Base-by-base conservation (phyloP, 139 green algal species). In the Volvox reticuliferus region DNA sequence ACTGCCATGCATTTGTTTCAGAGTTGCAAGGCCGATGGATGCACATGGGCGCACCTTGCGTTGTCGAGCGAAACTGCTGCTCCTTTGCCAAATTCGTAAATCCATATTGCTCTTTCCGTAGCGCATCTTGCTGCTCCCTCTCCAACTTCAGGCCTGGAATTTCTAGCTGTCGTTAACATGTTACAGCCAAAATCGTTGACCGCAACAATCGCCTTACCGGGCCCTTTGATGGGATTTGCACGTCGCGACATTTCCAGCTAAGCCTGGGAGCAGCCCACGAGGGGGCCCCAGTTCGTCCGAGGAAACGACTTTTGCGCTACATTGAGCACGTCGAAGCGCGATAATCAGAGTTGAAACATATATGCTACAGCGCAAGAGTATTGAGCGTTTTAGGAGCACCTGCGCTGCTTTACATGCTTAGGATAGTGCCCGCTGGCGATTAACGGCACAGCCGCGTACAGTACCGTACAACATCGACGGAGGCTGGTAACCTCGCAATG, bases 11-110 rank as follows among this genome's bases (percentile, higher is more conserved):
- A 73, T 73, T 73, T 73, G 65, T 73, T 73, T 12, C 21, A 73
- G 65, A 73, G 16, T 73, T 28, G 21, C 65, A 55, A 55, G 44
- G 5, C 44, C 9, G 44, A 55, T 55, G 44, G 9, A 55, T 55
- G 44, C 9, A 5, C 44, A 55, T 55, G 44, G 44, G 5, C 82
- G 24, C 16, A 90, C 86, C 86, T 62, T 75, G 12, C 30, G 30
- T 12, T 16, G 50, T 90, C 3, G 71, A 61, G 20, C 86, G 86
- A 33, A 90, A 84, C 21, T 90, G 24, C 6, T 68, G 28, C 37
- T 69, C 85, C 44, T 89, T 89, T 2, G 33, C 85, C 69, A 83
- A n/a, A 20, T 83, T 81, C 0, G 36, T 69, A 28, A 90, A 90
- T 28, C 86, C 86, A n/a, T 55, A 84, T 32, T 90, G 67, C 50